Conservation (phyloP, 2,329 filamentous ascomycete species). For the Pyricularia grisea region DNA sequence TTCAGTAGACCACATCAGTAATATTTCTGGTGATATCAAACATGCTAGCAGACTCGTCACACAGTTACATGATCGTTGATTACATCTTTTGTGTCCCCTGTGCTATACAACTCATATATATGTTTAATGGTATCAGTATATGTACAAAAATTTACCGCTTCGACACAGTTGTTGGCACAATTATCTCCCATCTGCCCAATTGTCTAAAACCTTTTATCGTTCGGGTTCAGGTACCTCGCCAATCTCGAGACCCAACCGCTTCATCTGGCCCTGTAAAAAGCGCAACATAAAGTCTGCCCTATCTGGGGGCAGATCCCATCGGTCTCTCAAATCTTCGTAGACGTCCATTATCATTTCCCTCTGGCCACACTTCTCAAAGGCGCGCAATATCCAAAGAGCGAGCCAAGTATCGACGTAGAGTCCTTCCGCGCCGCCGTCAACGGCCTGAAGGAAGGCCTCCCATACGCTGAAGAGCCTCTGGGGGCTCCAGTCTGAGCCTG, state of each 20-base stretch:
- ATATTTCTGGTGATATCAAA: neutral
- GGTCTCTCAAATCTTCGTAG: constrained; percentile 38
- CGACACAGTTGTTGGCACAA: neutral
- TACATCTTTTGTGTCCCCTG: neutral
- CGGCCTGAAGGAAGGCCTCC: constrained; percentile 49
- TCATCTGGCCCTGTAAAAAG: constrained; percentile 32
- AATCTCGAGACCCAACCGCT: constrained; percentile 5
- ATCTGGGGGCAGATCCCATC: constrained; percentile 34
- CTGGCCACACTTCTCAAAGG: constrained; percentile 53
- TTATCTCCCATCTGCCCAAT: neutral
- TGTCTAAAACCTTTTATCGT: neutral
- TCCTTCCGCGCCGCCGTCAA: constrained; percentile 34
- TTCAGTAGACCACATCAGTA: neutral
- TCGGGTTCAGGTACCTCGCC: neutral
- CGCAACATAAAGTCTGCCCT: constrained; percentile 36
- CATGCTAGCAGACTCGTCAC: neutral
- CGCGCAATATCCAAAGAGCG: constrained; percentile 49
- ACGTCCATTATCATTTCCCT: constrained; percentile 40
- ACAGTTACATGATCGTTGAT: neutral
- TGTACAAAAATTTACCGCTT: neutral
- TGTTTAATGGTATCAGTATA: constrained; percentile 10
- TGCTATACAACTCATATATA: neutral
- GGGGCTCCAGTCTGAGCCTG: constrained; percentile 60
- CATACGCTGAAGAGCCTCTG: constrained; percentile 60
- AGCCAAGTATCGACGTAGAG: constrained; percentile 52